Evolutionary conservation across 306 rosid genomes (phyloP).

Genomic region (Senna tora): DNA sequence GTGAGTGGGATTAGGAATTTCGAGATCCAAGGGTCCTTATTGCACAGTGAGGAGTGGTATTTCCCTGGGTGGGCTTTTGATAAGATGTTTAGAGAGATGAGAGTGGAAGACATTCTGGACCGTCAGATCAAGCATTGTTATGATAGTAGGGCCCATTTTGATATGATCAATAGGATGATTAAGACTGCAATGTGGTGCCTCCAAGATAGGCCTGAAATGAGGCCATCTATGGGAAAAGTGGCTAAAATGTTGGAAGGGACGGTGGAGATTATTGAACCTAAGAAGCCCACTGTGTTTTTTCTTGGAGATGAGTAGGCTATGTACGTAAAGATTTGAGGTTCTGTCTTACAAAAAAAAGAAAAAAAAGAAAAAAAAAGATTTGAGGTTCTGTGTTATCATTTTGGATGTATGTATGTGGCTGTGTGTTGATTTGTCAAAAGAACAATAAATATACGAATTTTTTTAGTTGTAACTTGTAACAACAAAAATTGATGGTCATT

Average conservation of each 20-base stretch:
- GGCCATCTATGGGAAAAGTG: constrained; percentile 95
- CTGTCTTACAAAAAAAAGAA: no score
- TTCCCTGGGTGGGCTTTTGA: constrained; percentile 91
- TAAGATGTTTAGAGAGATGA: constrained; percentile 76
- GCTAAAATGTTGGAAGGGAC: constrained; percentile 98
- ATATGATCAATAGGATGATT: constrained; percentile 79
- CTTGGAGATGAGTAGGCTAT: constrained; percentile 53
- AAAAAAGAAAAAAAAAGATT: no score
- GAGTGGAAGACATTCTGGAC: constrained; percentile 79
- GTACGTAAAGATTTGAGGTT: no score
- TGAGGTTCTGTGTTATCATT: no score
- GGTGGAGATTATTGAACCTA: constrained; percentile 72
- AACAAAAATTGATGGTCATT: no score
- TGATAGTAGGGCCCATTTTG: constrained; percentile 64
- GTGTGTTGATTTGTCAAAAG: no score
- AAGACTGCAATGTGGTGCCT: constrained; percentile 96
- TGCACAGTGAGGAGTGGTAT: constrained; percentile 75
- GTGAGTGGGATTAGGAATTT: constrained; percentile 72
- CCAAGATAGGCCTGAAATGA: constrained; percentile 73
- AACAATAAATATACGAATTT: no score
- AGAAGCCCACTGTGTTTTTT: constrained; percentile 80
- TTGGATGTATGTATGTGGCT: no score
- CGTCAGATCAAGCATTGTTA: constrained; percentile 55
- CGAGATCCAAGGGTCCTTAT: constrained; percentile 48
- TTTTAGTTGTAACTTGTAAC: no score